Conservation (phyloP, 2,329 filamentous ascomycete genomes). For the Leptographium galeiforme region DNA sequence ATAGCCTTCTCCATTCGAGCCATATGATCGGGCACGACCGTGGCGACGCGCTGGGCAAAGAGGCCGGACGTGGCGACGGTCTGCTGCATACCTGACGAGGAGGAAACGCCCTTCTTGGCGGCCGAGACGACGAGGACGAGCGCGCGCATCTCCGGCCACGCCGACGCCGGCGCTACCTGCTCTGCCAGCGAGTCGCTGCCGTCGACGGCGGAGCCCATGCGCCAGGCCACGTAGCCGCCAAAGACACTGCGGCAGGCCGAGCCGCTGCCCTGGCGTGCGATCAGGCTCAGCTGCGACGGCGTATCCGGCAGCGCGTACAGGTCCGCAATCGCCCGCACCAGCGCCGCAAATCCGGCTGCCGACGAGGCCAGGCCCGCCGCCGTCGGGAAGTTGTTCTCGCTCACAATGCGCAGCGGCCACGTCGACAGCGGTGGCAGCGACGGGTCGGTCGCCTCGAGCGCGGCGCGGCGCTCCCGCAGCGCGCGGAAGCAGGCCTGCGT, state of each 20-base stretch:
- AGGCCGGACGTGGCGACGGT: slow-evolving; percentile 86
- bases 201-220: slow-evolving; percentile 61
- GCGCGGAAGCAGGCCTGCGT: slow-evolving; percentile 92
- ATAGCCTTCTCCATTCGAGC: slow-evolving; percentile 16
- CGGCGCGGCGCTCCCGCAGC: slow-evolving; percentile 62
- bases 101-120: slow-evolving; percentile 90
- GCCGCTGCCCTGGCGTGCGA: slow-evolving; percentile 87
- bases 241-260: slow-evolving; percentile 89
- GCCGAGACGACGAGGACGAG: slow-evolving; percentile 83
- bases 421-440: slow-evolving; percentile 71
- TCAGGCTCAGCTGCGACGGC: slow-evolving; percentile 70
- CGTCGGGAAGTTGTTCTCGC: slow-evolving; percentile 98
- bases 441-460: slow-evolving; percentile 58
- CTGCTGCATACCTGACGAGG: slow-evolving; percentile 91
- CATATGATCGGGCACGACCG: slow-evolving; percentile 44
- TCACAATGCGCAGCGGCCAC: slow-evolving; percentile 72
- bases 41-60: slow-evolving; percentile 61
- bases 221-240: slow-evolving; percentile 93
- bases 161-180: slow-evolving; percentile 71
- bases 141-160: slow-evolving; percentile 94
- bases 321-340: slow-evolving; percentile 77
- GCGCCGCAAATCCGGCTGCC: slow-evolving; percentile 54
- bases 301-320: slow-evolving; percentile 76
- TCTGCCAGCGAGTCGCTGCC: slow-evolving; percentile 81
- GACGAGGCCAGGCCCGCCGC: slow-evolving; percentile 76